Evolutionary conservation across 2,329 filamentous ascomycete species (phyloP).

Genomic region (Aspergillus sergii): DNA sequence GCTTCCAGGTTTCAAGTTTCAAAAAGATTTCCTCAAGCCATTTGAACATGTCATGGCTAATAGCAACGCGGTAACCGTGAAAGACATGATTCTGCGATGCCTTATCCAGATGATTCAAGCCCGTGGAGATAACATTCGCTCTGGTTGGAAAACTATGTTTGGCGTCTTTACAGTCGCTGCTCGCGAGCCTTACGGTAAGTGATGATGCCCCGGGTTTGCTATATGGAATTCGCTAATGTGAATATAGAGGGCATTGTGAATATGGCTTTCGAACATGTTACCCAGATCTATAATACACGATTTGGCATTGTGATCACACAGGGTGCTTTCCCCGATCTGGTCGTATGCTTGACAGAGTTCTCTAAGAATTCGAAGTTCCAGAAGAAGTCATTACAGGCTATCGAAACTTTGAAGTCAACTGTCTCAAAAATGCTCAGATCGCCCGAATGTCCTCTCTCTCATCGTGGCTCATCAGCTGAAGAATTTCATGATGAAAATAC

Average conservation of each 20-base stretch:
- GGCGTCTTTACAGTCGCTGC: constrained; percentile 97
- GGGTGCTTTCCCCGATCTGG: constrained; percentile 92
- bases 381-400: constrained; percentile 95
- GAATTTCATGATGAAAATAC: constrained; percentile 49
- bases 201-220: background rate
- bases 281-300: constrained; percentile 89
- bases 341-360: constrained; percentile 96
- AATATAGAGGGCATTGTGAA: constrained; percentile 84
- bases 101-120: constrained; percentile 99
- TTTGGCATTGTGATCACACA: constrained; percentile 97
- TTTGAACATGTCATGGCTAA: constrained; percentile 98
- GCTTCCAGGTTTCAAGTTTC: constrained; percentile 97
- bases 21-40: constrained; percentile 98
- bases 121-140: constrained; percentile 92
- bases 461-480: constrained; percentile 55
- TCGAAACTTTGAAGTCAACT: constrained; percentile 90
- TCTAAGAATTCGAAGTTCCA: constrained; percentile 99
- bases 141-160: constrained; percentile 99
- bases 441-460: constrained; percentile 88
- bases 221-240: constrained; percentile 23
- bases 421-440: constrained; percentile 94
- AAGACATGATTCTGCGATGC: constrained; percentile 95
- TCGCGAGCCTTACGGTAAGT: constrained; percentile 75
- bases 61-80: constrained; percentile 85
- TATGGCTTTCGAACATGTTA: constrained; percentile 94